Conservation (phyloP, 2,329 filamentous ascomycete species). For the Nigrograna mackinnonii region DNA sequence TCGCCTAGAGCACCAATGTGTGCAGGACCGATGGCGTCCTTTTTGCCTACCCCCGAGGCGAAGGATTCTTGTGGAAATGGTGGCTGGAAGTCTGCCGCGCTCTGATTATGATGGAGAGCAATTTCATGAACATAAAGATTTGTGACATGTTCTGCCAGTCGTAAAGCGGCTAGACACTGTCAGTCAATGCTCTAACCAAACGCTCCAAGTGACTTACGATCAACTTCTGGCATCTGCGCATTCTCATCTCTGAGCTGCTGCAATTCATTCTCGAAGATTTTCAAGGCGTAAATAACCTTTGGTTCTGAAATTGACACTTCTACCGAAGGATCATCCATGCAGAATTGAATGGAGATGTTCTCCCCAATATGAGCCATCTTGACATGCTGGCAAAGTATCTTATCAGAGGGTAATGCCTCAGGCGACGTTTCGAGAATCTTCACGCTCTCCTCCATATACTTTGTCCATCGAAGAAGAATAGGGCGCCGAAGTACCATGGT, state of each 20-base stretch:
- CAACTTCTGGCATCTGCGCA: conserved; percentile 42
- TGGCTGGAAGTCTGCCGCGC: conserved; percentile 46
- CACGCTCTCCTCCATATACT: conserved; percentile 66
- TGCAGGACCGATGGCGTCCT: conserved; percentile 48
- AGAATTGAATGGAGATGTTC: conserved; percentile 59
- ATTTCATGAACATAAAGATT: conserved; percentile 56
- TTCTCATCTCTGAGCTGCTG: conserved; percentile 34
- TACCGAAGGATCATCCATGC: conserved; percentile 57
- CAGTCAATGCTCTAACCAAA: conserved; percentile 3
- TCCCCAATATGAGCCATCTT: conserved; percentile 63
- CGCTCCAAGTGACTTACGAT: conserved; percentile 27
- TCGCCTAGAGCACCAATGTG: conserved; percentile 52
- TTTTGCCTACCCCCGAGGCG: conserved; percentile 39
- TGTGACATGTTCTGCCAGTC: conserved; percentile 51
- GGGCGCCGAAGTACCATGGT: conserved; percentile 62
- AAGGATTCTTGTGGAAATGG: conserved; percentile 48
- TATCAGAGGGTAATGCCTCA: conserved; percentile 61
- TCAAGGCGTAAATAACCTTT: conserved; percentile 58
- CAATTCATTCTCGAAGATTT: conserved; percentile 58
- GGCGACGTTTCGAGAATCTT: conserved; percentile 60
- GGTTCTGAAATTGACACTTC: conserved; percentile 58
- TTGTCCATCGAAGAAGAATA: conserved; percentile 63
- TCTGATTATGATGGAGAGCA: conserved; percentile 50
- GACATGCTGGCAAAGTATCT: conserved; percentile 59
- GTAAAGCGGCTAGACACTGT: conserved; percentile 37